Conservation (phyloP, 257 asterid genomes). For the Nicotiana paniculata region DNA sequence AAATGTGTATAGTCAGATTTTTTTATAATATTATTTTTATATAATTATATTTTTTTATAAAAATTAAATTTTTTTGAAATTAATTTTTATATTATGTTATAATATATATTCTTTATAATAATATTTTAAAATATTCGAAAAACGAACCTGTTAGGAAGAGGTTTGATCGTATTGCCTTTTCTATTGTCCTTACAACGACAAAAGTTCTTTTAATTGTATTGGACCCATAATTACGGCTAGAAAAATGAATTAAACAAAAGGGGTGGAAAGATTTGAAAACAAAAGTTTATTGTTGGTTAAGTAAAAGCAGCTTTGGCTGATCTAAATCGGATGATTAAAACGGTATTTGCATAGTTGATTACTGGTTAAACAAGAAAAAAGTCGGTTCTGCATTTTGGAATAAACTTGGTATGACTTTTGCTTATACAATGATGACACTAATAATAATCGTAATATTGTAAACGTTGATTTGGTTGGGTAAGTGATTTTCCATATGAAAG, state of each 20-base stretch:
- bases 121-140: no score
- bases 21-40: no score
- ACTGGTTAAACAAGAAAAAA: background rate
- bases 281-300: background rate
- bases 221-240: background rate
- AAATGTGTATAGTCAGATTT: background rate
- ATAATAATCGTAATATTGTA: background rate
- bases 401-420: background rate
- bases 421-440: background rate
- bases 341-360: background rate
- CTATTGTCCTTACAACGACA: background rate
- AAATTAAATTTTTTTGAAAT: no score
- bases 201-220: background rate
- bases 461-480: background rate
- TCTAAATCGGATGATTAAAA: background rate
- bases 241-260: background rate
- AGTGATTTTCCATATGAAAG: rapidly evolving
- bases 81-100: no score
- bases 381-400: background rate
- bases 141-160: no score
- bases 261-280: background rate
- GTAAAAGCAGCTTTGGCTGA: background rate
- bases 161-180: background rate
- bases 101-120: no score
- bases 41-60: no score